A percentile compares a stretch with the other conserved stretches of the same genome.
These are phyloP conservation scores for Penicillium occitanis DNA, from an alignment of 2,329 filamentous ascomycete species.

Conservation along the genomic window DNA sequence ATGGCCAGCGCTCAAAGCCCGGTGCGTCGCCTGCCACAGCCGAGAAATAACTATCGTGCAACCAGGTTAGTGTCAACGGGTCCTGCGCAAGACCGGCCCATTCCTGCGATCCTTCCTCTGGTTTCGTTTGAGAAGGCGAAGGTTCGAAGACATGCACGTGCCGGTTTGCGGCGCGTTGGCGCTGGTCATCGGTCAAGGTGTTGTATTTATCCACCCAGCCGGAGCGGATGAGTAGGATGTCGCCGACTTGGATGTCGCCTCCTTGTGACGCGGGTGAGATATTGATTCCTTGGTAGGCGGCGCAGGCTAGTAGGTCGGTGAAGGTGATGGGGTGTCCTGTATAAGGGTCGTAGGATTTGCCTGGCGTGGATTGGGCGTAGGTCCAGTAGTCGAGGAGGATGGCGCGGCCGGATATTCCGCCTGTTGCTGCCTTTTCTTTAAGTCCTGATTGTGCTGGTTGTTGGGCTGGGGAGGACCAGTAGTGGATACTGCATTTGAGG, in stretches of 20 bases:
- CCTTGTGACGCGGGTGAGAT: slow-evolving; percentile 57
- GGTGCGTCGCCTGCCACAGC: slow-evolving; percentile 64
- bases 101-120: slow-evolving; percentile 35
- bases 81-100: slow-evolving; percentile 56
- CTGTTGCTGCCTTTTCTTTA: neutral
- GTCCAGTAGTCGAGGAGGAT: slow-evolving; percentile 45
- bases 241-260: slow-evolving; percentile 59
- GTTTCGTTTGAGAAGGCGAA: neutral
- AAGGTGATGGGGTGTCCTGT: slow-evolving; percentile 55
- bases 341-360: slow-evolving; percentile 54
- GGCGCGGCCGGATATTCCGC: slow-evolving; percentile 44
- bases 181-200: slow-evolving; percentile 40
- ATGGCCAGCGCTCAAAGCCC: slow-evolving; percentile 64
- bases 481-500: slow-evolving; percentile 44
- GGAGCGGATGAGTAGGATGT: slow-evolving; percentile 65
- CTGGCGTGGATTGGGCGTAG: slow-evolving; percentile 51
- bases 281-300: slow-evolving; percentile 60
- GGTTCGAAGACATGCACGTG: slow-evolving; percentile 20
- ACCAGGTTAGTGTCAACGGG: slow-evolving; percentile 60
- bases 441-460: slow-evolving; percentile 24
- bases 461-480: slow-evolving; percentile 33
- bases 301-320: slow-evolving; percentile 58
- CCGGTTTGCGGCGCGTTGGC: slow-evolving; percentile 34
- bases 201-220: slow-evolving; percentile 63
- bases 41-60: slow-evolving; percentile 68